These are phyloP conservation scores for Neonectria punicea DNA, from an alignment of 2,329 filamentous ascomycete species.

Conservation along the genomic window DNA sequence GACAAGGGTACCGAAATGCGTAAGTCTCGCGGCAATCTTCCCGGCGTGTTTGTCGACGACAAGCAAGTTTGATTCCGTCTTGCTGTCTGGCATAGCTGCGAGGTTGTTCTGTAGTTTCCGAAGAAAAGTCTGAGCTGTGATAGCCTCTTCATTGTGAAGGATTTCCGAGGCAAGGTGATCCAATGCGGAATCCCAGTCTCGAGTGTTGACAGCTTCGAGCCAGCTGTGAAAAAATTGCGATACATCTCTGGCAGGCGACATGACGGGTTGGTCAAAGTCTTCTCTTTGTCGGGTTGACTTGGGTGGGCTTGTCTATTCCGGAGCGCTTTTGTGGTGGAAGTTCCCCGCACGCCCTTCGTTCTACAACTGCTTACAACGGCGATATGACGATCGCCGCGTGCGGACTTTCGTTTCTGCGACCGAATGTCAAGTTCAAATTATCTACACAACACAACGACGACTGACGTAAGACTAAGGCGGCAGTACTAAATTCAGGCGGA, in stretches of 20 bases:
- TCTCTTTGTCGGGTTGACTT: neutral
- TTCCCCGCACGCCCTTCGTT: neutral
- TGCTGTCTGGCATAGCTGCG: neutral
- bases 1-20: neutral
- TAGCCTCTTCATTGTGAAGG: neutral
- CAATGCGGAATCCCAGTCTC: neutral
- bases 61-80: neutral
- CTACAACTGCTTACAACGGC: neutral
- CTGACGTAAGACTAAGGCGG: too few species aligned
- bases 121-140: neutral
- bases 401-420: neutral
- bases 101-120: neutral
- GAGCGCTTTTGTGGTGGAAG: neutral
- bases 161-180: neutral
- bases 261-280: neutral
- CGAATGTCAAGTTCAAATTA: neutral
- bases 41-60: neutral
- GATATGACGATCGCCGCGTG: too few species aligned
- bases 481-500: too few species aligned
- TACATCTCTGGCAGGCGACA: neutral
- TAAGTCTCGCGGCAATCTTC: neutral
- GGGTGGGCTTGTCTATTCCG: neutral
- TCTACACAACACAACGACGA: too few species aligned
- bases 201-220: neutral
- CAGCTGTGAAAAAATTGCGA: neutral